A percentile compares a stretch with the other conserved stretches of the same genome.
phyloP scores from a whole-genome alignment of 2,329 filamentous ascomycete genomes.

The Sarocladiaceae sp. region DNA sequence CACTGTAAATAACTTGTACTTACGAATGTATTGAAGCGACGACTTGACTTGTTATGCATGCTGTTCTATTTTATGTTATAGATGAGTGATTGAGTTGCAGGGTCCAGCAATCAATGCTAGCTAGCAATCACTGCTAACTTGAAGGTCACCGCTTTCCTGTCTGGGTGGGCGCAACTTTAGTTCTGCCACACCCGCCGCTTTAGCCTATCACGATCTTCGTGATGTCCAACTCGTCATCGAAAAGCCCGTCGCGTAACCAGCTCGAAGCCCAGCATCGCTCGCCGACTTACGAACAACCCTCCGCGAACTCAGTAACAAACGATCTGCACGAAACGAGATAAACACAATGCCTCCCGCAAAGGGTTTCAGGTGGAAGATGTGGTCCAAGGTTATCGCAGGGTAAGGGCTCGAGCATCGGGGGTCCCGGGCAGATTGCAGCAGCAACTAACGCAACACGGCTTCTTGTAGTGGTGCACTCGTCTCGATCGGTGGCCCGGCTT shows the following conservation, averaged over 20 bases:
- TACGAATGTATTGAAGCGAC: no score
- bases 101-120: no score
- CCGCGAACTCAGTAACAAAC: background rate
- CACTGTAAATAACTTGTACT: no score
- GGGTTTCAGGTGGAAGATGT: constrained; percentile 46
- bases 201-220: constrained; percentile 9
- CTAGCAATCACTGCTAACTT: no score
- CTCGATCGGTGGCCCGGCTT: constrained; percentile 76
- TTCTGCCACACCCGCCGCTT: constrained; percentile 4
- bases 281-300: background rate
- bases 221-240: constrained; percentile 7
- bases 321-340: background rate
- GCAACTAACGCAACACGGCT: constrained; percentile 10
- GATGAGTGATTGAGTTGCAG: no score
- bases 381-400: constrained; percentile 65
- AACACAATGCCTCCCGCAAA: constrained; percentile 3
- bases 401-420: constrained; percentile 36
- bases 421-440: no score
- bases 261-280: no score
- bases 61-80: no score
- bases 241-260: no score
- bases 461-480: constrained; percentile 58
- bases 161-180: background rate
- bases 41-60: no score
- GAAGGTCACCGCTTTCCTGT: constrained; percentile 2